phyloP scores from a whole-genome alignment of 2,329 filamentous ascomycete genomes.

The Capronia epimyces region DNA sequence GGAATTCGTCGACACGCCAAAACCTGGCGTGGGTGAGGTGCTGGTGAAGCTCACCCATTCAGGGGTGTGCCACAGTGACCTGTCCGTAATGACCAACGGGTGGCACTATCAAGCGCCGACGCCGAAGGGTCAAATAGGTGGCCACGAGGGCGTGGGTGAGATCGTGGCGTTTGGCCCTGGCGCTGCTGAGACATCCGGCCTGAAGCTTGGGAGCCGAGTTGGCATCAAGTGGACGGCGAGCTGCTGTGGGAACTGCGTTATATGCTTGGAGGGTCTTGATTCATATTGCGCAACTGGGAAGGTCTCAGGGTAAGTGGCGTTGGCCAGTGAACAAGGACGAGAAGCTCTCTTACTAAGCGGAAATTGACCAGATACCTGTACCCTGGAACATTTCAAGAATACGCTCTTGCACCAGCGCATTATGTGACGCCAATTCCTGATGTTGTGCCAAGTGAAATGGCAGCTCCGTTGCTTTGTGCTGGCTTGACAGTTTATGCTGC shows the following conservation, averaged over 20 bases:
- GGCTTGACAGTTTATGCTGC: conserved; percentile 51
- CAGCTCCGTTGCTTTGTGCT: conserved; percentile 62
- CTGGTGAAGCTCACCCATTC: conserved; percentile 58
- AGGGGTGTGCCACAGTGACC: conserved; percentile 60
- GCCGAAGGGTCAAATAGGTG: conserved; percentile 57
- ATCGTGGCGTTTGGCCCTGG: conserved; percentile 41
- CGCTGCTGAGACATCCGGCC: conserved; percentile 20
- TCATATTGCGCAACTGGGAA: conserved; percentile 6
- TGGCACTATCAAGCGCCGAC: conserved; percentile 54
- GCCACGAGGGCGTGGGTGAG: conserved; percentile 62
- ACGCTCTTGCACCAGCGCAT: conserved; percentile 35
- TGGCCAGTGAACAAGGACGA: conserved; percentile 41
- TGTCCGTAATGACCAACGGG: conserved; percentile 51
- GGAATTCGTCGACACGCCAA: conserved; percentile 56
- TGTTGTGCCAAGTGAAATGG: conserved; percentile 48
- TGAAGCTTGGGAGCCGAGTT: conserved; percentile 29
- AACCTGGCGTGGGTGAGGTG: conserved; percentile 57
- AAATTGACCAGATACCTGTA: conserved; percentile 6
- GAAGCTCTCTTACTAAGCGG: background rate
- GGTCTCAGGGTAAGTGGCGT: conserved; percentile 19
- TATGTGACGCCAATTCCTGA: conserved; percentile 54
- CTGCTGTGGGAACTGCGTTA: conserved; percentile 33
- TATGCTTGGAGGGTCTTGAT: conserved; percentile 30
- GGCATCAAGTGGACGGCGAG: conserved; percentile 40
- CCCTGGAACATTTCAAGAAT: conserved; percentile 41